These are phyloP conservation scores for Ophiostoma montium DNA, from an alignment of 2,329 filamentous ascomycete genomes.

Conservation along the genomic window DNA sequence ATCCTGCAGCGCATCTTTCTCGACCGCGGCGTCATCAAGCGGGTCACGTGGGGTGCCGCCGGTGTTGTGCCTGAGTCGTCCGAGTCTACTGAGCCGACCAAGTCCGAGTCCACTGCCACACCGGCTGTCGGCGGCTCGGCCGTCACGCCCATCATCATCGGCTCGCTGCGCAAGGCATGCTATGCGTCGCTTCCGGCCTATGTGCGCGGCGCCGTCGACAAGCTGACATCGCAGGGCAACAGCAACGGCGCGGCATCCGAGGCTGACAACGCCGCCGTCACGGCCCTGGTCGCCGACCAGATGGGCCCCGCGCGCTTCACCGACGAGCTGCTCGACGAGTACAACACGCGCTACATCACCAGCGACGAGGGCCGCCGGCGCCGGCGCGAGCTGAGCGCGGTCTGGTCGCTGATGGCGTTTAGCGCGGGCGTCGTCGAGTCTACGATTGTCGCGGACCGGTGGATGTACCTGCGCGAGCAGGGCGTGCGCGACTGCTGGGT, in stretches of 20 bases:
- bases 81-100: background rate
- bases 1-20: slow-evolving; percentile 85
- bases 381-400: slow-evolving; percentile 69
- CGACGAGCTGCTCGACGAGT: slow-evolving; percentile 60
- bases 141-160: slow-evolving; percentile 73
- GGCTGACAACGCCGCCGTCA: slow-evolving; percentile 3
- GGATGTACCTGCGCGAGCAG: slow-evolving; percentile 70
- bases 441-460: slow-evolving; percentile 79
- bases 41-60: slow-evolving; percentile 34
- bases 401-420: slow-evolving; percentile 95
- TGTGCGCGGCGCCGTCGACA: slow-evolving; percentile 64
- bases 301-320: slow-evolving; percentile 45
- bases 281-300: slow-evolving; percentile 45
- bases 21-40: slow-evolving; percentile 62
- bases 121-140: slow-evolving; percentile 37
- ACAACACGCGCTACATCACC: slow-evolving; percentile 46
- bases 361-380: slow-evolving; percentile 25
- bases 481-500: slow-evolving; percentile 71
- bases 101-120: background rate
- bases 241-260: slow-evolving; percentile 17
- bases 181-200: slow-evolving; percentile 66
- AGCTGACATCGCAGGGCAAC: slow-evolving; percentile 33
- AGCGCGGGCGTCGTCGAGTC: slow-evolving; percentile 82
- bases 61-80: background rate
- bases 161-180: slow-evolving; percentile 65